Base-by-base conservation (phyloP, 805 yeast species). In the Pichia pseudocactophila region DNA sequence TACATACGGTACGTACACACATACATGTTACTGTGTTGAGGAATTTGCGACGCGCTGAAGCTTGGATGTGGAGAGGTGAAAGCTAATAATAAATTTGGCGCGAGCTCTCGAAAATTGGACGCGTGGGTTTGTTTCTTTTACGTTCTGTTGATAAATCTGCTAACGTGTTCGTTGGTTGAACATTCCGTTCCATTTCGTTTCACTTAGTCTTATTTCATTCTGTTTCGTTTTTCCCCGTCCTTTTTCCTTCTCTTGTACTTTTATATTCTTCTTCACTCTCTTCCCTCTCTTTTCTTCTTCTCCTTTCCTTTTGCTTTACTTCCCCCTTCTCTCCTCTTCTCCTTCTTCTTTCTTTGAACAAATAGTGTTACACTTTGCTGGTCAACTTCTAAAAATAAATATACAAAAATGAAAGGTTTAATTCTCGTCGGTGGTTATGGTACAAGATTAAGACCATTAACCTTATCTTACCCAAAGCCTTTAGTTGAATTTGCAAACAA, bases 401-500 rank as follows among this genome's bases (percentile, higher is more conserved):
- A 22, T 22, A 31, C 9, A 45, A 50, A 42, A 41, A 87, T 88
- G 97, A 88, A 88, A 75, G 96, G 95, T 65, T 80, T 90, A 69
- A 90, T 90, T 76, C 81, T 90, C 66, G 97, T 90, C 58, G 98
- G 98, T 64, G 98, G 98, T 69, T 92, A 89, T 75, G 99, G 99
- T 76, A 92, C 99, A 62, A 92, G 99, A 74, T 83, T 92, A 74
- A 89, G 99, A 79, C 99, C 99, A 50, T 75, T 92, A 61, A 89
- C 97, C 50, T 73, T 89, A 58, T 87, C 97, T 46, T 76, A 82
- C 52, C 97, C 97, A 66, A 89, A 89, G 71, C 97, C 97, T 40
- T 75, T 89, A 68, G 97, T 89, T 52, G 97, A 90, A 71, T 92
- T 92, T 61, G 99, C 85, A 66, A 92, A 92, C 85, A 85, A 90